phyloP scores from a whole-genome alignment of 768 basidiomycete genomes.

The Hydnomerulius pinastri region DNA sequence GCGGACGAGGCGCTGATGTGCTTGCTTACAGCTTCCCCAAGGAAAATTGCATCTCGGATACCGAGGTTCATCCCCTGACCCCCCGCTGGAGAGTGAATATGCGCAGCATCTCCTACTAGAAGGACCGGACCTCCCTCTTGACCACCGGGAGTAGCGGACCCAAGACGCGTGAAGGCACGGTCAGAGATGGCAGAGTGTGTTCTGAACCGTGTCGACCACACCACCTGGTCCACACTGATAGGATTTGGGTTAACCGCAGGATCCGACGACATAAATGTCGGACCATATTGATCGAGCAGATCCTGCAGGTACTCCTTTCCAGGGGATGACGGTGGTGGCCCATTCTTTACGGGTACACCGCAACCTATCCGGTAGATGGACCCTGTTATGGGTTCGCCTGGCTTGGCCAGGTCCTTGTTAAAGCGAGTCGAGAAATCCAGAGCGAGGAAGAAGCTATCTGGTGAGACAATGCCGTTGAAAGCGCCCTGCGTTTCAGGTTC shows the following conservation, averaged over 20 bases:
- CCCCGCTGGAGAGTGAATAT: constrained; percentile 51
- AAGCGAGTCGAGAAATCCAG: constrained; percentile 37
- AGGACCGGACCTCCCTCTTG: constrained; percentile 11
- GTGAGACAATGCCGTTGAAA: constrained; percentile 26
- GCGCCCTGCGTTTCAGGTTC: background rate
- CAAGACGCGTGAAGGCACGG: constrained; percentile 35
- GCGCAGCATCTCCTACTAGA: constrained; percentile 47
- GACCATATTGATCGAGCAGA: constrained; percentile 44
- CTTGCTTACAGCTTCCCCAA: constrained; percentile 42
- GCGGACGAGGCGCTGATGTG: constrained; percentile 26
- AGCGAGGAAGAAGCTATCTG: constrained; percentile 37
- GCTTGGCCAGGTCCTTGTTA: constrained; percentile 19
- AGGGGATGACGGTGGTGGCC: constrained; percentile 39
- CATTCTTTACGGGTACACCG: constrained; percentile 37
- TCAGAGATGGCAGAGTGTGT: constrained; percentile 47
- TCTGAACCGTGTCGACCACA: constrained; percentile 52
- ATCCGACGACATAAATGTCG: constrained; percentile 34
- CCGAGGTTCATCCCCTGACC: constrained; percentile 59
- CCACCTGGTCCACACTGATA: constrained; percentile 34
- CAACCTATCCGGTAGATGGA: constrained; percentile 45
- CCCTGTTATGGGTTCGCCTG: constrained; percentile 4
- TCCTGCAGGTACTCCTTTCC: constrained; percentile 45
- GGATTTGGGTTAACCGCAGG: constrained; percentile 33
- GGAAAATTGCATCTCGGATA: constrained; percentile 48
- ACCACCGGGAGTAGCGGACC: constrained; percentile 12